These are phyloP conservation scores for Cladorrhinum sp. DNA, from an alignment of 2,329 filamentous ascomycete genomes.

Conservation along the genomic window DNA sequence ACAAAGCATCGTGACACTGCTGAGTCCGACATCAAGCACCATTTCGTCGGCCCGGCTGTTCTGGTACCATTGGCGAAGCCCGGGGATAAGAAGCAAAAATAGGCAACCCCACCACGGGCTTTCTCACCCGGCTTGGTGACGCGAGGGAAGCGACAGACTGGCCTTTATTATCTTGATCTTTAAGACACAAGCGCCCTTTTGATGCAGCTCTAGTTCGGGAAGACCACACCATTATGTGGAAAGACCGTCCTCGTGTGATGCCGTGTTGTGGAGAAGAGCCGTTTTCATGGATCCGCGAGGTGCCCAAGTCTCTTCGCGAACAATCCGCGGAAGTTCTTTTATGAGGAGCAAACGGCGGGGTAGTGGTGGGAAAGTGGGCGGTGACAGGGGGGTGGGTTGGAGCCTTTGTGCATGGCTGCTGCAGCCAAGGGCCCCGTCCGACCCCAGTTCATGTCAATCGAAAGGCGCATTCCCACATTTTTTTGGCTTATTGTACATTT, in stretches of 20 bases:
- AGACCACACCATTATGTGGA: background rate
- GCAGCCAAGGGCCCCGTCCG: background rate
- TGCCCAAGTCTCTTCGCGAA: background rate
- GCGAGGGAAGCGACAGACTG: background rate
- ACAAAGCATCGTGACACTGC: background rate
- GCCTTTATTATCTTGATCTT: background rate
- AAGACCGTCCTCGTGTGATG: background rate
- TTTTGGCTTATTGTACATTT: slow-evolving; percentile 11
- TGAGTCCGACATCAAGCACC: background rate
- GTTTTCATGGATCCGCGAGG: background rate
- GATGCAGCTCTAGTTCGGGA: background rate
- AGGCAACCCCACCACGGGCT: background rate
- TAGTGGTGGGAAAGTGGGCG: background rate
- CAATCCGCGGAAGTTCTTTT: background rate
- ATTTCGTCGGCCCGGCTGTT: background rate
- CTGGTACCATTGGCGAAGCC: background rate
- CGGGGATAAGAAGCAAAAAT: background rate
- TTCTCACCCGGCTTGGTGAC: background rate
- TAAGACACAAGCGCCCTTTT: background rate
- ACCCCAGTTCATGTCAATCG: slow-evolving; percentile 27
- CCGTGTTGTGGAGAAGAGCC: background rate
- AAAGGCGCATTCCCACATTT: slow-evolving; percentile 29
- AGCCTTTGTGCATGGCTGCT: background rate
- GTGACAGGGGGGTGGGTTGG: background rate
- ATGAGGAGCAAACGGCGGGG: background rate